These are phyloP conservation scores for Lentithecium fluviatile DNA, from an alignment of 495 filamentous ascomycete species.

Conservation along the genomic window DNA sequence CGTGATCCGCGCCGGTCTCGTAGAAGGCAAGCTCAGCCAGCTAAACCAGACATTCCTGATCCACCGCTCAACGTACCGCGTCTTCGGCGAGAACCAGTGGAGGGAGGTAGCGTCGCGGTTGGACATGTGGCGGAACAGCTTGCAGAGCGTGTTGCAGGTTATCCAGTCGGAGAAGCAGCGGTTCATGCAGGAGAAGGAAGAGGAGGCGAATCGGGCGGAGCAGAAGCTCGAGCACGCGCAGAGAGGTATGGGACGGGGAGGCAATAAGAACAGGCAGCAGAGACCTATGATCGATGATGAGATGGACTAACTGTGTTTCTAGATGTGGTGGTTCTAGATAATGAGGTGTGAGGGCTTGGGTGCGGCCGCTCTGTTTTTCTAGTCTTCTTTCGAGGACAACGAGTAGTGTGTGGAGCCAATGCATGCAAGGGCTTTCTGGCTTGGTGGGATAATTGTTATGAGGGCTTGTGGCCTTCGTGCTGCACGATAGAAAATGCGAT, in stretches of 20 bases:
- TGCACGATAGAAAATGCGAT: conserved; percentile 4
- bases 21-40: conserved; percentile 93
- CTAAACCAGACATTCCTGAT: conserved; percentile 88
- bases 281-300: conserved; percentile 29
- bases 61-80: conserved; percentile 89
- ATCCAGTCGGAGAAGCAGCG: conserved; percentile 76
- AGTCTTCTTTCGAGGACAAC: conserved; percentile 2
- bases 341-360: not conserved
- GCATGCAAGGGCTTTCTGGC: not conserved
- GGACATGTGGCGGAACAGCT: conserved; percentile 81
- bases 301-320: conserved; percentile 34
- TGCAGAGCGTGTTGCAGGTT: conserved; percentile 71
- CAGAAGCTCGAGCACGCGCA: conserved; percentile 52
- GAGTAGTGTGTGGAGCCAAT: not conserved
- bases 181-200: conserved; percentile 57
- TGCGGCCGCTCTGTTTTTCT: not conserved
- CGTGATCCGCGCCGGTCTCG: conserved; percentile 87
- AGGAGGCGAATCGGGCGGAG: conserved; percentile 59
- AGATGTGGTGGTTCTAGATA: too few relatives aligned
- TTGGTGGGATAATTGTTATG: conserved; percentile 2
- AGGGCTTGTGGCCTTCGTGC: not conserved
- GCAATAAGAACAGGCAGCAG: conserved; percentile 11
- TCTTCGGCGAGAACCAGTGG: conserved; percentile 98
- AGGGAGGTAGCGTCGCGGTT: conserved; percentile 82
- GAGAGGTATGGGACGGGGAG: conserved; percentile 34